Percentiles rank a stretch among this genome's conserved stretches.
Evolutionary conservation across 192 early-diverging fungal species (phyloP).

Genomic region (Pecoramyces ruminantium): DNA sequence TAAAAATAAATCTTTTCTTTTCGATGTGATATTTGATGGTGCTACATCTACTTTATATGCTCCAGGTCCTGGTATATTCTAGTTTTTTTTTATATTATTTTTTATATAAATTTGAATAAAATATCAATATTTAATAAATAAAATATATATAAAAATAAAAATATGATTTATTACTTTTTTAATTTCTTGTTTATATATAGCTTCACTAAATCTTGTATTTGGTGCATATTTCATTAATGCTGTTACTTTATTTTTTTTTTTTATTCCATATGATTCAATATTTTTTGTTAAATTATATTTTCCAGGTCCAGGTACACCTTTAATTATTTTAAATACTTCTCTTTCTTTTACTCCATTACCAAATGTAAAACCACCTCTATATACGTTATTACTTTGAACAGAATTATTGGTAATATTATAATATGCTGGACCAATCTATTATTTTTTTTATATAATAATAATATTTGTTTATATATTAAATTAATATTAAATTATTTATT

Average conservation of each 20-base stretch:
- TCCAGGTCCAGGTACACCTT: background rate
- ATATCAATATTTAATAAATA: background rate
- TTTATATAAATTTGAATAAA: too few species aligned
- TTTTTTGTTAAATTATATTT: background rate
- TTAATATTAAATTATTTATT: too few species aligned
- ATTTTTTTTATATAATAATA: too few species aligned
- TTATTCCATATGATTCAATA: background rate
- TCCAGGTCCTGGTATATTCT: background rate
- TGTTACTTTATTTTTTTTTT: background rate
- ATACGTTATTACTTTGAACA: background rate
- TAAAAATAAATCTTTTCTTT: background rate
- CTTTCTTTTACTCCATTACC: background rate
- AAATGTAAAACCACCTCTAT: background rate
- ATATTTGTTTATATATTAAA: too few species aligned
- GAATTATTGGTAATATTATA: background rate
- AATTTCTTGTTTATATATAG: background rate
- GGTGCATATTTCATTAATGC: background rate
- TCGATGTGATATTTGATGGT: background rate
- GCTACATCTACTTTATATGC: background rate
- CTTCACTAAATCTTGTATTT: background rate
- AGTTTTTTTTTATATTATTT: background rate
- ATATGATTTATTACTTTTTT: background rate
- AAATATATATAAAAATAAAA: too few species aligned
- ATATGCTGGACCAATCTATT: background rate
- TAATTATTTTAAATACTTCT: background rate